Evolutionary conservation across 805 yeast species (phyloP).

Genomic region (Nakazawaea ambrosiae): DNA sequence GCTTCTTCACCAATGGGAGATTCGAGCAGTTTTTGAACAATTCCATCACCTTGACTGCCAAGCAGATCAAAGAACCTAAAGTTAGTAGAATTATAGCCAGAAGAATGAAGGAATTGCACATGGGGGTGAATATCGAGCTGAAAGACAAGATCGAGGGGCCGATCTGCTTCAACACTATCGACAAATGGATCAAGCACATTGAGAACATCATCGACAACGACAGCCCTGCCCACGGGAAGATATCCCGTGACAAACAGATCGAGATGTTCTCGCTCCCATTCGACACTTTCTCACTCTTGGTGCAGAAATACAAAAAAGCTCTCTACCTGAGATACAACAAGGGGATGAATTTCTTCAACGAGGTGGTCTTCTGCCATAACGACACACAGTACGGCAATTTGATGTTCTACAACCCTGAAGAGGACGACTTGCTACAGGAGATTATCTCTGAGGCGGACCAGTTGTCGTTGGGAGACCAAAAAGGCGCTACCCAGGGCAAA

Average conservation of each 20-base stretch:
- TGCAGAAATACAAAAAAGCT: constrained; percentile 56
- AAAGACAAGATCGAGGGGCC: constrained; percentile 59
- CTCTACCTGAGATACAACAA: constrained; percentile 43
- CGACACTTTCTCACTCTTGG: constrained; percentile 35
- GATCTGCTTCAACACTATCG: constrained; percentile 58
- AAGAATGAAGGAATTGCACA: constrained; percentile 93
- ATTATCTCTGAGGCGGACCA: constrained; percentile 4
- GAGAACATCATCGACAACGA: not conserved
- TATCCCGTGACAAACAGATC: constrained; percentile 28
- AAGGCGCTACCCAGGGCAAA: not conserved
- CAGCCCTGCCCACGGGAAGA: constrained; percentile 12
- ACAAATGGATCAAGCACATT: constrained; percentile 48
- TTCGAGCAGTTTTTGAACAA: constrained; percentile 89
- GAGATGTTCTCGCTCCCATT: constrained; percentile 40
- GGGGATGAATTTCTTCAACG: constrained; percentile 30
- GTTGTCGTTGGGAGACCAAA: not conserved
- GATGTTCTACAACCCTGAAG: constrained; percentile 36
- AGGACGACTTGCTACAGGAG: constrained; percentile 3
- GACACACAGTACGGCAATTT: constrained; percentile 96
- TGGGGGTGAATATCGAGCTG: constrained; percentile 58
- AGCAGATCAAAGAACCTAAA: constrained; percentile 67
- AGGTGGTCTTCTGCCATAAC: constrained; percentile 83
- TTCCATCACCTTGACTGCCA: constrained; percentile 67
- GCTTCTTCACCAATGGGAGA: constrained; percentile 88
- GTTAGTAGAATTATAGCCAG: constrained; percentile 82